Evolutionary conservation across 2,329 filamentous ascomycete genomes (phyloP).

Genomic region (Aspergillus pseudoglaucus): DNA sequence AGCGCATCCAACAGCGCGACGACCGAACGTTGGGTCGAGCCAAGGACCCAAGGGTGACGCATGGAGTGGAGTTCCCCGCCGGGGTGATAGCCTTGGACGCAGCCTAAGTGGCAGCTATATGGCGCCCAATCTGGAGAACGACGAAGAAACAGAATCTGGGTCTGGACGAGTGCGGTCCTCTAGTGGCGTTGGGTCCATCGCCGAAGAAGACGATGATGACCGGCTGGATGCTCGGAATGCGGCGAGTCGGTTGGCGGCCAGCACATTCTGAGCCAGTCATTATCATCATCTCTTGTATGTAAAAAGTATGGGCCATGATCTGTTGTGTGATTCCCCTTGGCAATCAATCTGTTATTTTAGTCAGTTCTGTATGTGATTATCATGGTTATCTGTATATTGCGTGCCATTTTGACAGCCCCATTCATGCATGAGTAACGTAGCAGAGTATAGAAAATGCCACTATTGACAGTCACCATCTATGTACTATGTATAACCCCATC

Average conservation of each 20-base stretch:
- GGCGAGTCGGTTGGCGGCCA: constrained; percentile 84
- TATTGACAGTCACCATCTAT: not conserved
- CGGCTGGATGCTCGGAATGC: constrained; percentile 92
- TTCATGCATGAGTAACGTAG: too few relatives aligned
- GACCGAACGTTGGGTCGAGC: constrained; percentile 72
- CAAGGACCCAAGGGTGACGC: constrained; percentile 97
- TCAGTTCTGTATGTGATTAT: not conserved
- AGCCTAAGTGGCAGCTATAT: constrained; percentile 69
- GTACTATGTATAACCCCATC: not conserved
- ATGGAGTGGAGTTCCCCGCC: constrained; percentile 88
- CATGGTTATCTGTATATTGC: not conserved
- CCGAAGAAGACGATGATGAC: constrained; percentile 70
- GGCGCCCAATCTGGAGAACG: constrained; percentile 57
- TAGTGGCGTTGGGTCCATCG: constrained; percentile 40
- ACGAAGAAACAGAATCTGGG: constrained; percentile 46
- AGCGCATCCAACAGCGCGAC: constrained; percentile 67
- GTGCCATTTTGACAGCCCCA: not conserved
- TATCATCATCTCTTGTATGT: constrained; percentile 12
- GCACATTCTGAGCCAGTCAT: constrained; percentile 64
- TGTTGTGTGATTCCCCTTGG: constrained; percentile 26
- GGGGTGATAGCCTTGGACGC: constrained; percentile 69
- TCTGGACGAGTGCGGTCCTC: constrained; percentile 42
- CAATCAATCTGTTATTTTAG: not conserved
- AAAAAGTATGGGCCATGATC: constrained; percentile 26
- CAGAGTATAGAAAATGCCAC: not conserved